phyloP scores from a whole-genome alignment of 2,329 filamentous ascomycete species.

The Colletotrichum tropicicola region DNA sequence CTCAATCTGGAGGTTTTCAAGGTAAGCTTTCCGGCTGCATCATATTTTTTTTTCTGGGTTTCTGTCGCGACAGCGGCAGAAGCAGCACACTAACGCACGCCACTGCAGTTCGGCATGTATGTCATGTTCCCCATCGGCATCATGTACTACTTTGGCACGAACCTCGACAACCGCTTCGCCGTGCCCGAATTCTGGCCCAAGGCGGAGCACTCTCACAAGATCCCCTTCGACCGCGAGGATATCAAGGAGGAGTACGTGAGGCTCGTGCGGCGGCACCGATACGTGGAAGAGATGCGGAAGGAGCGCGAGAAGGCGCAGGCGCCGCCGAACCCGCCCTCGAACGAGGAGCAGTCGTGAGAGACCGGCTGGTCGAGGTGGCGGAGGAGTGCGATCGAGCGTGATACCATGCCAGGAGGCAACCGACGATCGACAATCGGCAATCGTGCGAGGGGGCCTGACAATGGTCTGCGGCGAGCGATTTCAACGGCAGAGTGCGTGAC shows the following conservation, averaged over 20 bases:
- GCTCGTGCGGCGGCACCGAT: conserved; percentile 70
- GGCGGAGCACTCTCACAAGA: conserved; percentile 76
- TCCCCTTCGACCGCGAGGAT: conserved; percentile 82
- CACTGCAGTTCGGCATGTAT: conserved; percentile 90
- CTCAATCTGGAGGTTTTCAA: conserved; percentile 92
- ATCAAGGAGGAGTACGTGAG: conserved; percentile 84
- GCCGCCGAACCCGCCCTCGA: conserved; percentile 36
- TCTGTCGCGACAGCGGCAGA: neutral
- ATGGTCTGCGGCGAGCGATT: neutral
- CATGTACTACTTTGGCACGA: conserved; percentile 99
- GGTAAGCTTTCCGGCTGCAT: conserved; percentile 54
- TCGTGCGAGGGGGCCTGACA: neutral
- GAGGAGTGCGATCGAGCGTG: neutral
- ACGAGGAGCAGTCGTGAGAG: conserved; percentile 34
- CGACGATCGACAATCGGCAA: neutral
- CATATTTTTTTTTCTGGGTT: neutral
- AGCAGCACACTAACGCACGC: neutral
- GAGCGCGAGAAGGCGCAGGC: conserved; percentile 45
- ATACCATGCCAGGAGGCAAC: neutral
- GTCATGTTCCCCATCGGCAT: conserved; percentile 98
- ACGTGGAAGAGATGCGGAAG: conserved; percentile 76
- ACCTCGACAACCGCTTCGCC: conserved; percentile 90
- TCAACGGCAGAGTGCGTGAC: neutral
- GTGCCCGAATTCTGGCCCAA: conserved; percentile 96
- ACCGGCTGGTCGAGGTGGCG: neutral